These are phyloP conservation scores for Iris macrosiphon DNA, from an alignment of 106 monocot genomes.

Conservation along the genomic window DNA sequence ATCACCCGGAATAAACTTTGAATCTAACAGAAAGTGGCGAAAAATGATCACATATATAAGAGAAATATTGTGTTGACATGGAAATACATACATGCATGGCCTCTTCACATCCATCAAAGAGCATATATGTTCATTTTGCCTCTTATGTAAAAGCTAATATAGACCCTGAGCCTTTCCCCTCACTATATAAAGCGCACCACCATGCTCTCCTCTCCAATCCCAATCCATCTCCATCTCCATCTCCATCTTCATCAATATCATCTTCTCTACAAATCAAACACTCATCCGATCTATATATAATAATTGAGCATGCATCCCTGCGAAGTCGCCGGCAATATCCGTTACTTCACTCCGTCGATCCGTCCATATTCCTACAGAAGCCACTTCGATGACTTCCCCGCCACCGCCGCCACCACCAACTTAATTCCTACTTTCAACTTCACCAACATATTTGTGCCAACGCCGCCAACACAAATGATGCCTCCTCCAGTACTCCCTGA, in stretches of 20 bases:
- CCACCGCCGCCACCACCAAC: background rate
- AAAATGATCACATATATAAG: too few relatives aligned
- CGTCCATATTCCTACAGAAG: slow-evolving; percentile 6
- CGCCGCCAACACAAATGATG: background rate
- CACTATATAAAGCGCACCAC: too few relatives aligned
- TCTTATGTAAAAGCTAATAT: too few relatives aligned
- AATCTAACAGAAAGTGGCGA: too few relatives aligned
- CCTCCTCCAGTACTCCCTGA: background rate
- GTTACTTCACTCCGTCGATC: slow-evolving; percentile 20
- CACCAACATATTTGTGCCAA: slow-evolving; percentile 8
- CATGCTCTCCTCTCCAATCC: slow-evolving; percentile 1
- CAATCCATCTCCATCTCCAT: background rate
- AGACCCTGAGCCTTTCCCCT: background rate
- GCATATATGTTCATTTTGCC: too few relatives aligned
- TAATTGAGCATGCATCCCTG: slow-evolving; percentile 51
- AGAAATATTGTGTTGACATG: too few relatives aligned
- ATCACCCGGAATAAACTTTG: too few relatives aligned
- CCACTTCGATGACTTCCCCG: slow-evolving; percentile 14
- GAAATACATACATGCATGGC: too few relatives aligned
- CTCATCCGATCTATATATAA: background rate
- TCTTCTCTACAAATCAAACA: background rate
- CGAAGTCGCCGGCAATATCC: slow-evolving; percentile 50
- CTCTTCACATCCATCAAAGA: too few relatives aligned
- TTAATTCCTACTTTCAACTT: slow-evolving; percentile 21
- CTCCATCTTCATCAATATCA: background rate